Percentiles rank a stretch among this genome's conserved stretches.
phyloP scores from a whole-genome alignment of 495 filamentous ascomycete species.

The Neurospora sp. region DNA sequence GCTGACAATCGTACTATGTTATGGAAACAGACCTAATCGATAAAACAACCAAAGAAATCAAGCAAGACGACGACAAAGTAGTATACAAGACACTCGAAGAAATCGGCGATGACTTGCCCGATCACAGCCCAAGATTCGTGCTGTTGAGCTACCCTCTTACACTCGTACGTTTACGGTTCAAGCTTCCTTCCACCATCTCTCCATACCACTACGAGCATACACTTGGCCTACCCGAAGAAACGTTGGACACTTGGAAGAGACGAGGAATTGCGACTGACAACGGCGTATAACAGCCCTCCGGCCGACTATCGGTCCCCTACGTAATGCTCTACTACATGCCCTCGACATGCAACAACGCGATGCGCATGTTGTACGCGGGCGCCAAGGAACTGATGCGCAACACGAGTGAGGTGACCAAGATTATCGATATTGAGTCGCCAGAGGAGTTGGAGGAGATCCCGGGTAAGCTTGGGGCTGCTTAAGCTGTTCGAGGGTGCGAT shows the following conservation, averaged over 20 bases:
- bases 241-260: too few relatives aligned
- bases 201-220: too few relatives aligned
- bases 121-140: constrained; percentile 79
- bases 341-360: constrained; percentile 69
- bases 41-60: constrained; percentile 77
- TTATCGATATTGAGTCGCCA: constrained; percentile 65
- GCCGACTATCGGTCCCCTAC: constrained; percentile 54
- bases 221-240: too few relatives aligned
- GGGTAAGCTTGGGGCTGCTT: constrained; percentile 45
- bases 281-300: constrained; percentile 37
- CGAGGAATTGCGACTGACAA: too few relatives aligned
- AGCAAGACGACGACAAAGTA: constrained; percentile 55
- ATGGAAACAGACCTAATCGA: constrained; percentile 62
- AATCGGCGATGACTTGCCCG: constrained; percentile 82
- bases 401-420: constrained; percentile 70
- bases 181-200: too few relatives aligned
- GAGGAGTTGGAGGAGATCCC: constrained; percentile 73
- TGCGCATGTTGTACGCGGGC: constrained; percentile 88
- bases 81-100: constrained; percentile 71
- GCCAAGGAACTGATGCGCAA: constrained; percentile 92
- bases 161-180: constrained; percentile 36
- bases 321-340: constrained; percentile 91
- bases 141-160: constrained; percentile 84
- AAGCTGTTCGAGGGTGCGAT: too few relatives aligned
- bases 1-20: too few relatives aligned